These are phyloP conservation scores for Barnettozyma populi DNA, from an alignment of 805 yeast species.

Conservation along the genomic window DNA sequence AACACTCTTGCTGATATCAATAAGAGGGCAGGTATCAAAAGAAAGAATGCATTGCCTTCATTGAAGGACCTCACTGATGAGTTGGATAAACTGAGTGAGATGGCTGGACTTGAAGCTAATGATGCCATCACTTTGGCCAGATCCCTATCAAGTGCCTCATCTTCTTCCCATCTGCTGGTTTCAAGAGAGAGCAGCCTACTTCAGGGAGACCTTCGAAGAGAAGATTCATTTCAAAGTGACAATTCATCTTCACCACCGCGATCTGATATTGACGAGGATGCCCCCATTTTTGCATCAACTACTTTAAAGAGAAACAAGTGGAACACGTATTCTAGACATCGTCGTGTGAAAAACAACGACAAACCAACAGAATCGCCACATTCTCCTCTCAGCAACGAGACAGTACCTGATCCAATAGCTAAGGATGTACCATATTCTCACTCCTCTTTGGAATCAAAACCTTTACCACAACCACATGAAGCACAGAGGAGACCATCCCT, in stretches of 20 bases:
- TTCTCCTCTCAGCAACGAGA: constrained; percentile 8
- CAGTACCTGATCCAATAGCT: not conserved
- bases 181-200: constrained; percentile 8
- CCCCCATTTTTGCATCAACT: constrained; percentile 17
- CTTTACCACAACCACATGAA: constrained; percentile 18
- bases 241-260: not conserved
- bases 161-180: constrained; percentile 35
- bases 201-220: constrained; percentile 2
- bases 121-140: constrained; percentile 83
- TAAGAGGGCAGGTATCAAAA: constrained; percentile 10
- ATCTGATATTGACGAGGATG: constrained; percentile 22
- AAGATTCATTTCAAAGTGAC: not conserved
- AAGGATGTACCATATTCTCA: not conserved
- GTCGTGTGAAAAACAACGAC: constrained; percentile 12
- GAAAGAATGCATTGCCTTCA: constrained; percentile 44
- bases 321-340: constrained; percentile 44
- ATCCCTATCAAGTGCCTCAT: constrained; percentile 64
- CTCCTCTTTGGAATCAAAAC: constrained; percentile 9
- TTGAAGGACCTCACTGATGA: constrained; percentile 69
- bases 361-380: constrained; percentile 6
- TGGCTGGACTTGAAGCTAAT: constrained; percentile 72
- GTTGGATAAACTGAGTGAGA: constrained; percentile 63
- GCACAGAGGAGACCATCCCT: constrained; percentile 3
- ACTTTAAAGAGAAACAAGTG: constrained; percentile 42
- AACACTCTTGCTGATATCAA: constrained; percentile 28